A percentile compares a stretch with the other conserved stretches of the same genome.
Conservation (phyloP, 192 early-diverging fungal genomes). For the Dissophora ornata region DNA sequence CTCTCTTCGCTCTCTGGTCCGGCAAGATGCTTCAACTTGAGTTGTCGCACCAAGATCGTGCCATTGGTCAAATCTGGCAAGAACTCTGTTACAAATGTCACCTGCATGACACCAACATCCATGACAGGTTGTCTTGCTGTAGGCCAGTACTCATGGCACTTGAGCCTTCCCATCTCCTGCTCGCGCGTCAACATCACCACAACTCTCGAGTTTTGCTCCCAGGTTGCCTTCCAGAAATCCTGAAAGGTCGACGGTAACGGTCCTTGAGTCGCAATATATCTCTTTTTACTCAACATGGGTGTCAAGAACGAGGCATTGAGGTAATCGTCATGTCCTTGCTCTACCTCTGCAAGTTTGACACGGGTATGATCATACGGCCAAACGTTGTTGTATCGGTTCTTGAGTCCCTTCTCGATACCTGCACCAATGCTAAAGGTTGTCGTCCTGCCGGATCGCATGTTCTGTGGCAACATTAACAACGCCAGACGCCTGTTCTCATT, state of each 20-base stretch:
- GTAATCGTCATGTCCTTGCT: constrained; percentile 52
- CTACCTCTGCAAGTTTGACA: constrained; percentile 56
- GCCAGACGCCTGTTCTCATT: constrained; percentile 77
- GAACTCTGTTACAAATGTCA: constrained; percentile 68
- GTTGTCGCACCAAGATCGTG: constrained; percentile 69
- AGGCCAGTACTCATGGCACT: constrained; percentile 97
- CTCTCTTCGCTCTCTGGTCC: constrained; percentile 28
- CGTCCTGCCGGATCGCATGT: constrained; percentile 60
- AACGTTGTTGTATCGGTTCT: constrained; percentile 89
- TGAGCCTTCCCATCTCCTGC: constrained; percentile 83
- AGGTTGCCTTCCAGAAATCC: constrained; percentile 97
- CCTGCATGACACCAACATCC: constrained; percentile 62
- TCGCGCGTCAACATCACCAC: constrained; percentile 97
- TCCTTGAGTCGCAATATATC: constrained; percentile 73
- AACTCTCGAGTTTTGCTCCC: constrained; percentile 87
- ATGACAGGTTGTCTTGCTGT: constrained; percentile 31
- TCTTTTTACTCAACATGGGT: constrained; percentile 43
- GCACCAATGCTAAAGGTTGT: constrained; percentile 80
- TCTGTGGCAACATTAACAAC: constrained; percentile 73
- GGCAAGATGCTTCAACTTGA: constrained; percentile 46
- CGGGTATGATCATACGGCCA: constrained; percentile 82
- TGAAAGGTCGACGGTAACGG: constrained; percentile 84
- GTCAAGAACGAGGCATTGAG: constrained; percentile 56
- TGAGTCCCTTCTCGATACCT: constrained; percentile 78
- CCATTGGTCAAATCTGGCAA: constrained; percentile 59